A percentile compares a stretch with the other conserved stretches of the same genome.
Conservation (phyloP, 306 rosid species). For the Canavalia gladiata region DNA sequence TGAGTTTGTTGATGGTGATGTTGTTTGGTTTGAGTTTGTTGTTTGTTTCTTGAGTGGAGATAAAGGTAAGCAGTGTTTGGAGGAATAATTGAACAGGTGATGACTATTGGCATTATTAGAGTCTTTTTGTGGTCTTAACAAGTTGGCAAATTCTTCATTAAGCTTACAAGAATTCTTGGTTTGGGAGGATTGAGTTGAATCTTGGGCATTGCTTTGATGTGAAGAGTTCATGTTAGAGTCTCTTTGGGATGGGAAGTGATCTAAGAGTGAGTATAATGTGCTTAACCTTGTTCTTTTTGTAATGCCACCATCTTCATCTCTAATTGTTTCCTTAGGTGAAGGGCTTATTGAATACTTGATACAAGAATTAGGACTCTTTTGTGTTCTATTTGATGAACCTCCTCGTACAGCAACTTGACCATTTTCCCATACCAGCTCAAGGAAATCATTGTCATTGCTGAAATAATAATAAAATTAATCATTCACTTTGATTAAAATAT, state of each 20-base stretch:
- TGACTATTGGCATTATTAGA: neutral
- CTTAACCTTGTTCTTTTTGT: conserved; percentile 43
- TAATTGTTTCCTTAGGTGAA: conserved; percentile 7
- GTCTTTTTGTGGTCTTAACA: conserved; percentile 6
- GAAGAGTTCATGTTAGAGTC: conserved; percentile 32
- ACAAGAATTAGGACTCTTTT: conserved; percentile 19
- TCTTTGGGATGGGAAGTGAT: conserved; percentile 8
- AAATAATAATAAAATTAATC: neutral
- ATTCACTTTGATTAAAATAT: neutral
- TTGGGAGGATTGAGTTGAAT: conserved; percentile 12
- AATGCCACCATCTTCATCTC: conserved; percentile 15
- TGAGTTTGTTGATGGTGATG: neutral
- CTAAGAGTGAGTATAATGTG: conserved; percentile 23
- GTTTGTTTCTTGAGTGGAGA: conserved; percentile 38
- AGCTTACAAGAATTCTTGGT: conserved; percentile 15
- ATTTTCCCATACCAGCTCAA: conserved; percentile 59
- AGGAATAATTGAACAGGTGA: conserved; percentile 39
- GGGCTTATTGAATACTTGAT: conserved; percentile 31
- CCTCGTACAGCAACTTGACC: conserved; percentile 44
- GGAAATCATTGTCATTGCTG: conserved; percentile 52
- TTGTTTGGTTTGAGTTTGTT: conserved; percentile 22
- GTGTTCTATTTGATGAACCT: conserved; percentile 39
- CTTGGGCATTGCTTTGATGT: conserved; percentile 32
- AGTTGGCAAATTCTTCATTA: conserved; percentile 23
- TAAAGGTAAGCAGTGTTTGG: conserved; percentile 20